These are phyloP conservation scores for Kodamaea ohmeri DNA, from an alignment of 1,139 yeast species.

Conservation along the genomic window DNA sequence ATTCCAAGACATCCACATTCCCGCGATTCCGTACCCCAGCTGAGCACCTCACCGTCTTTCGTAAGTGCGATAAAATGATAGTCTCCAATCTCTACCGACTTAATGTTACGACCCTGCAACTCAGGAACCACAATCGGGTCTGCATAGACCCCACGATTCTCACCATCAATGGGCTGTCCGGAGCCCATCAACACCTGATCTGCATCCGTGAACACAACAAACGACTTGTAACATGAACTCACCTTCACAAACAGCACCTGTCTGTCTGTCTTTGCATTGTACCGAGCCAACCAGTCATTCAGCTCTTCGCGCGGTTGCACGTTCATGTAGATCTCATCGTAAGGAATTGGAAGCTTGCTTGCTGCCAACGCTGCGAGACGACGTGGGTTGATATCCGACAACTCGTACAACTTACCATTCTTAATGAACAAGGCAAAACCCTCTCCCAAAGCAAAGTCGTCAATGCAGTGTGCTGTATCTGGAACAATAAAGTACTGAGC, in stretches of 20 bases:
- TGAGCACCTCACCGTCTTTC: slow-evolving; percentile 53
- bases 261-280: slow-evolving; percentile 18
- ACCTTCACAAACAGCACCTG: slow-evolving; percentile 40
- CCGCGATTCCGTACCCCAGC: slow-evolving; percentile 70
- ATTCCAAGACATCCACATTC: slow-evolving; percentile 71
- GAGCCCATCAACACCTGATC: slow-evolving; percentile 50
- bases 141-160: slow-evolving; percentile 7
- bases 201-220: slow-evolving; percentile 54
- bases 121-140: slow-evolving; percentile 31
- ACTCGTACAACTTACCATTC: slow-evolving; percentile 45
- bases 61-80: slow-evolving; percentile 68
- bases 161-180: slow-evolving; percentile 16
- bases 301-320: slow-evolving; percentile 19
- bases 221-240: slow-evolving; percentile 47
- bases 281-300: slow-evolving; percentile 30
- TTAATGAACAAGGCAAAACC: slow-evolving; percentile 48
- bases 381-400: slow-evolving; percentile 15
- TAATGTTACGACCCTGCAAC: slow-evolving; percentile 51
- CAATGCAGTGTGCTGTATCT: slow-evolving; percentile 35
- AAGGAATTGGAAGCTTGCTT: slow-evolving; percentile 2
- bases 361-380: slow-evolving; percentile 6
- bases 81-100: slow-evolving; percentile 68
- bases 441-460: slow-evolving; percentile 59
- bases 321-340: slow-evolving; percentile 13
- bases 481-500: slow-evolving; percentile 46